Conservation (phyloP, 2,329 filamentous ascomycete genomes). For the Scedosporium minutisporum region DNA sequence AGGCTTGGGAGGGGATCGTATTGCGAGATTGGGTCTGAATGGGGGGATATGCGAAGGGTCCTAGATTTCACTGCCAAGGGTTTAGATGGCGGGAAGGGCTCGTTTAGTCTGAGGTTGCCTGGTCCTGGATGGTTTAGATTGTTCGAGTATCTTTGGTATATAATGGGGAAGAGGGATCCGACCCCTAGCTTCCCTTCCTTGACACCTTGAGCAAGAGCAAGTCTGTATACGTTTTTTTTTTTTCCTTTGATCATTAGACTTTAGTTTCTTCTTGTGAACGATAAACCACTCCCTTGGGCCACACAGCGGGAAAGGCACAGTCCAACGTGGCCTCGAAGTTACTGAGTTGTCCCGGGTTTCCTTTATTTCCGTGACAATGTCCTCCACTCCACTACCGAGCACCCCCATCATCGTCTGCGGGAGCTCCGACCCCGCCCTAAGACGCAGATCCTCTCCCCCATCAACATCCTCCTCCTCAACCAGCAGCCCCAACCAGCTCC, state of each 20-base stretch:
- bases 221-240: too few species aligned
- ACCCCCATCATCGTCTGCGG: conserved; percentile 5
- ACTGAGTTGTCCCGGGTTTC: too few species aligned
- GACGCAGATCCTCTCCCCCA: neutral
- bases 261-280: too few species aligned
- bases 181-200: too few species aligned
- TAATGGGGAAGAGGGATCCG: neutral
- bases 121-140: neutral
- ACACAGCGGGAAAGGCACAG: too few species aligned
- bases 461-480: neutral
- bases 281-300: too few species aligned
- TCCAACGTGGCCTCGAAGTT: too few species aligned
- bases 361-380: neutral
- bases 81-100: neutral
- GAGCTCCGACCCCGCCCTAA: neutral
- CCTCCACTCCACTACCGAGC: neutral
- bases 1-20: neutral
- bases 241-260: too few species aligned
- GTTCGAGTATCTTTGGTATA: neutral
- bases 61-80: neutral
- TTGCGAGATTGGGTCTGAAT: too few species aligned
- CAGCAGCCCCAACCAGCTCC: neutral
- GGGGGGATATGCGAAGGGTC: neutral
- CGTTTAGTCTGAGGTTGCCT: neutral
- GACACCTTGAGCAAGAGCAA: too few species aligned